These are phyloP conservation scores for Phaeosphaeria sp. DNA, from an alignment of 2,329 filamentous ascomycete genomes.

Conservation along the genomic window DNA sequence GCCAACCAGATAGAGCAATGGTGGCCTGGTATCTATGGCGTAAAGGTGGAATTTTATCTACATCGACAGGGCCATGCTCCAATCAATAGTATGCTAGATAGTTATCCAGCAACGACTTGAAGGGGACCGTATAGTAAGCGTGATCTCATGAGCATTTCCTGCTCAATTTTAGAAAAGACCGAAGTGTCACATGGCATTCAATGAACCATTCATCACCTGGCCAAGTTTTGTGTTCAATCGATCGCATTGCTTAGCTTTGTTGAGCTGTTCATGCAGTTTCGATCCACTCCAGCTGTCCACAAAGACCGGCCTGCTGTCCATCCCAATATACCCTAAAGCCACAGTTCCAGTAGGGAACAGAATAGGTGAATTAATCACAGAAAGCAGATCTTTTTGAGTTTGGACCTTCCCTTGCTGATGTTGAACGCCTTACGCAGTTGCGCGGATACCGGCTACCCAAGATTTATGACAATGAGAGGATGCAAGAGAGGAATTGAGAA, in stretches of 20 bases:
- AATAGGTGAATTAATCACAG: constrained; percentile 18
- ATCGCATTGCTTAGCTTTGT: constrained; percentile 10
- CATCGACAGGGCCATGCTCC: too few relatives aligned
- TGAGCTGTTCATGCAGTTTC: constrained; percentile 3
- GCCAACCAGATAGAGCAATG: too few relatives aligned
- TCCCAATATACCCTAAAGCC: constrained; percentile 18
- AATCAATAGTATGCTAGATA: too few relatives aligned
- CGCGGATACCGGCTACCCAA: constrained; percentile 29
- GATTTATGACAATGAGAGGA: constrained; percentile 36
- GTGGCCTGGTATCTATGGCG: too few relatives aligned
- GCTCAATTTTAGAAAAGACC: not conserved
- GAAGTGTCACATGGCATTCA: not conserved
- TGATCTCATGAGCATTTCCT: not conserved
- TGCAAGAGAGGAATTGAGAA: constrained; percentile 35
- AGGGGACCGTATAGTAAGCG: too few relatives aligned
- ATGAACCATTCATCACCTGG: not conserved
- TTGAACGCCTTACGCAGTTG: constrained; percentile 31
- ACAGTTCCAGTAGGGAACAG: constrained; percentile 11
- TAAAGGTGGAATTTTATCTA: too few relatives aligned
- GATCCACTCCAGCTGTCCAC: not conserved
- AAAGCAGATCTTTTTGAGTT: constrained; percentile 29
- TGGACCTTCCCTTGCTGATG: constrained; percentile 32
- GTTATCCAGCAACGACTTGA: too few relatives aligned
- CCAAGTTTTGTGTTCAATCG: constrained; percentile 4
- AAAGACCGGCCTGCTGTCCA: not conserved